Conservation (phyloP, 208 protist genomes). For the Leishmania martiniquensis region DNA sequence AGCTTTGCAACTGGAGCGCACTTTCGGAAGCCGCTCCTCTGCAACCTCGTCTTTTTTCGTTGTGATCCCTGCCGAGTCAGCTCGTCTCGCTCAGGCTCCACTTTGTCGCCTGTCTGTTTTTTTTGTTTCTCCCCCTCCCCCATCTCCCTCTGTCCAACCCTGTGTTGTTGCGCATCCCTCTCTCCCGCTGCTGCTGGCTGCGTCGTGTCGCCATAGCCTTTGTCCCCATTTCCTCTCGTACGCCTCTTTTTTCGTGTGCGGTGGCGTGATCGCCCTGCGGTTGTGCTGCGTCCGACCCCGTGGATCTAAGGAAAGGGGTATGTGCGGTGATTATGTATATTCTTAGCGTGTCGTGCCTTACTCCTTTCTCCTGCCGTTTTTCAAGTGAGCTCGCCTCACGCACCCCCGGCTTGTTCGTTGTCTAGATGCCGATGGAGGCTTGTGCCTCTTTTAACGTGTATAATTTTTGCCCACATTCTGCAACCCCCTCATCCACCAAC, state of each 20-base stretch:
- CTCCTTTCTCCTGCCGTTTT: not conserved
- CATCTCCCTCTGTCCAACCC: too few species aligned
- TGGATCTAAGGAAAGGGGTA: not conserved
- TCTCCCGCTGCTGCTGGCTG: too few species aligned
- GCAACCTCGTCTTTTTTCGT: too few species aligned
- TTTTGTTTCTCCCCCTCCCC: too few species aligned
- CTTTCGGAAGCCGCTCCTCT: not conserved
- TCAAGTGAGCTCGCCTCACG: too few species aligned
- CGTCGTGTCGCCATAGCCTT: too few species aligned
- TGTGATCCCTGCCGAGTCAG: too few species aligned
- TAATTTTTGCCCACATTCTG: not conserved
- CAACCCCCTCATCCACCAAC: not conserved
- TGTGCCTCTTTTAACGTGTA: not conserved
- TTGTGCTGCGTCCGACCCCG: not conserved
- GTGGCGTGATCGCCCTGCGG: not conserved
- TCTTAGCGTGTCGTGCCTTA: not conserved
- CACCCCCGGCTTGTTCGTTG: not conserved
- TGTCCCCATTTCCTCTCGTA: not conserved
- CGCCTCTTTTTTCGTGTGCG: too few species aligned
- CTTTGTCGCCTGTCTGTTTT: too few species aligned
- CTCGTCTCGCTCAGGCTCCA: too few species aligned
- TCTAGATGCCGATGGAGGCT: not conserved
- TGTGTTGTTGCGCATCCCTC: too few species aligned
- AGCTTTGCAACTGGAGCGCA: not conserved
- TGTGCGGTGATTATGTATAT: not conserved